Evolutionary conservation across 1,139 yeast species (phyloP), one percentile per base, ranked within the genome.

Genomic region (Pichia inconspicua): DNA sequence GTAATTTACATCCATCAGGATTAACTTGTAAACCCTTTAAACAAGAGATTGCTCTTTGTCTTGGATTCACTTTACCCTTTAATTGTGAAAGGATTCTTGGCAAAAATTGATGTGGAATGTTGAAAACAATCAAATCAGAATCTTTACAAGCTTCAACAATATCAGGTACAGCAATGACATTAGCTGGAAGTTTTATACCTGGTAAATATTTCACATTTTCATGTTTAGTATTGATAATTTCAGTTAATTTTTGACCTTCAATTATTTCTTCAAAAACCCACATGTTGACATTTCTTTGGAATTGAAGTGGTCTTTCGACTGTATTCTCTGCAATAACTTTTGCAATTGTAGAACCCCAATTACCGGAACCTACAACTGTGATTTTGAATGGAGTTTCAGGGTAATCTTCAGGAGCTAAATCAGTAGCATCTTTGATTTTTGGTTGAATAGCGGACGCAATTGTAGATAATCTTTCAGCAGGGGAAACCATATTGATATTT

Each of bases 271-370:
- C 90, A 61, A 74, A 86, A 30, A 90, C 97, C 97, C 97, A 90
- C 97, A 90, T 89, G 58, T 81, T 78, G 42, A 90, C 96, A 44
- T 75, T 70, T 49, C 70, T 67, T 47, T 78, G 76, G 64, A 90
- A 90, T 55, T 85, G 67, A 40, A 78, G 72, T 25, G 88, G 80
- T 68, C 84, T 75, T 58, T 77, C 82, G 40, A 72, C 73, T 43
- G 90, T 72, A 68, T 88, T 89, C 68, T 90, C 97, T 36, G 96
- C 89, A 38, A 89, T 82, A 46, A 90, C 83, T 70, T 90, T 90
- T 55, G 97, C 96, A 48, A 90, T 89, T 7, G 97, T 90, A 37
- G 96, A 87, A 51, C 97, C 97, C 96, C 92, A 84, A 66, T 84
- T 84, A 61, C 92, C 92, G 12, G 89, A 82, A 38, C 92, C 92